phyloP scores from a whole-genome alignment of 176 grass and related monocot genomes.

The Hsuehochloa calcarea region DNA sequence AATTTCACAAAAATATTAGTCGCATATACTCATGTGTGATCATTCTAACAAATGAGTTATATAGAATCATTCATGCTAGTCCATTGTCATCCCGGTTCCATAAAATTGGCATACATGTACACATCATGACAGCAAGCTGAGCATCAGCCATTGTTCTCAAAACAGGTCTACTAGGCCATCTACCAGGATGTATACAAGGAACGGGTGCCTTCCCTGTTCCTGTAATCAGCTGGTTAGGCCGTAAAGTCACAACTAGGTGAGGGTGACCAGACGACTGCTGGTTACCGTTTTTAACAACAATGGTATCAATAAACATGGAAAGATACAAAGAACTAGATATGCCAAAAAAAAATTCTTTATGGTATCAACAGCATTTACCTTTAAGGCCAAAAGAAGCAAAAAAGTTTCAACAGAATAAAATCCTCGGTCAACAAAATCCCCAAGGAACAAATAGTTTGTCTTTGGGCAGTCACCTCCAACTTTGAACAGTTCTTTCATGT shows the following conservation, averaged over 20 bases:
- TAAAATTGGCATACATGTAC: not conserved
- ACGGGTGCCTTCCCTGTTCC: not conserved
- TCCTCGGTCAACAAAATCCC: conserved; percentile 98
- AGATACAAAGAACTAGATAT: not conserved
- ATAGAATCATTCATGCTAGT: not conserved
- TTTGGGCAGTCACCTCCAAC: conserved; percentile 98
- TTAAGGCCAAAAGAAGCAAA: conserved; percentile 95
- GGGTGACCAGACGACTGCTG: not conserved
- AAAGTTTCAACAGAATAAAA: conserved; percentile 99
- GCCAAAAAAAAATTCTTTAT: not conserved
- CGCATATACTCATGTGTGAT: not conserved
- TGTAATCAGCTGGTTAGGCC: not conserved
- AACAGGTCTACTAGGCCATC: not conserved
- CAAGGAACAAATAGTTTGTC: conserved; percentile 98
- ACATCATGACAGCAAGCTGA: not conserved
- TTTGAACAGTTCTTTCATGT: conserved; percentile 99
- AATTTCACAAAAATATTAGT: not conserved
- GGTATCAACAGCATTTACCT: conserved; percentile 52
- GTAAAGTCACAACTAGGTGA: not conserved
- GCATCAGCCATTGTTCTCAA: not conserved
- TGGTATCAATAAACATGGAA: not conserved
- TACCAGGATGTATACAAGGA: not conserved
- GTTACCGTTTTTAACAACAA: not conserved
- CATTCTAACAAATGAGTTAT: not conserved
- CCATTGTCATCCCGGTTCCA: not conserved